Evolutionary conservation across 1,139 yeast species (phyloP), one percentile per base, ranked within the genome.

Genomic region (Citeromyces siamensis): DNA sequence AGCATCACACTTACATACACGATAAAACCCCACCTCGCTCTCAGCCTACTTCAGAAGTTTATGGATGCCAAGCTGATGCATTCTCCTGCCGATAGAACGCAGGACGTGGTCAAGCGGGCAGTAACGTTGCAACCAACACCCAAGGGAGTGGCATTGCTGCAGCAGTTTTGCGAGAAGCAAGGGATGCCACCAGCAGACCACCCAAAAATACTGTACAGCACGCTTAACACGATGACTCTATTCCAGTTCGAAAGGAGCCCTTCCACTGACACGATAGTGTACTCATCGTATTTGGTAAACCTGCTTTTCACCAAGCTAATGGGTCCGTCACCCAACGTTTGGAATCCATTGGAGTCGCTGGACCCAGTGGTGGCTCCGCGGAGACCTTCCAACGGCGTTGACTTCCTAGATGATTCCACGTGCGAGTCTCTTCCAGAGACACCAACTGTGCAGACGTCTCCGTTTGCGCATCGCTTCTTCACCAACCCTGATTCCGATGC

Each of bases 401-500:
- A 32, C 12, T 32, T 32, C 12, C 22, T 10, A 10, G 17, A 16
- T 14, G 9, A 22, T 22, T 14, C 19, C 9, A 32, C 13, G 8
- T 5, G 13, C 13, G 13, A n/a, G 13, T 23, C 5, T 23, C 7
- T 4, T n/a, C 14, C 10, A 8, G 10, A 23, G 5, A 14, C 10
- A 14, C 31, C 34, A 14, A 14, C 20, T 9, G 32, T 14, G 6
- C 19, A 16, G 29, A 49, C 48, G 2, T 80, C 90, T 5, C 94
- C 95, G 0, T 77, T 79, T 44, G 71, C 75, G 38, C 95, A 83
- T 50, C 66, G 74, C 35, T 84, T 71, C 50, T 85, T 84, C 55
- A 77, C 90, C 8, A 86, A 88, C 46, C 97, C 97, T 0, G 93
- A 82, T 50, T 82, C 94, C 0, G 93, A 82, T 44, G 65, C 94